Percentiles rank a stretch among this genome's conserved stretches.
phyloP scores from a whole-genome alignment of 352 stramenopile genomes.

The Pythium insidiosum region DNA sequence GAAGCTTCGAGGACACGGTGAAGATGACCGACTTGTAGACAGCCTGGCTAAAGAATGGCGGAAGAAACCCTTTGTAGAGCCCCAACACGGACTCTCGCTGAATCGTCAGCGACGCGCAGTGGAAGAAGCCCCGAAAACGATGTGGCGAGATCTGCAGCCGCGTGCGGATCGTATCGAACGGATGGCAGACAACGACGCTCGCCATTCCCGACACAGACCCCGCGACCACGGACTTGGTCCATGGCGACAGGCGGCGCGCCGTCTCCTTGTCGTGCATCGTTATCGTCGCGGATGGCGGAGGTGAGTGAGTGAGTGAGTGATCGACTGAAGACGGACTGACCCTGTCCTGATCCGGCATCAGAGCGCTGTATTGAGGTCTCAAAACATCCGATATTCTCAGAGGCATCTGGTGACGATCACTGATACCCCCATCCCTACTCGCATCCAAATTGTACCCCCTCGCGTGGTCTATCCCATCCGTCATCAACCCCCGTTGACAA shows the following conservation, averaged over 20 bases:
- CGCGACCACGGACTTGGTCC: constrained; percentile 60
- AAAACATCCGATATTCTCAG: no score
- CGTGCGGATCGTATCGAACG: constrained; percentile 83
- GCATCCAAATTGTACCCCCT: no score
- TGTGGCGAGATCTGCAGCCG: constrained; percentile 67
- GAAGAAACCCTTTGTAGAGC: constrained; percentile 81
- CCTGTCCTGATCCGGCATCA: no score
- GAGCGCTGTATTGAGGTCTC: no score
- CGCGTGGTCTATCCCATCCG: no score
- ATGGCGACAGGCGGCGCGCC: constrained; percentile 29
- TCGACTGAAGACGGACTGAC: no score
- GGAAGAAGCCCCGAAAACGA: constrained; percentile 49
- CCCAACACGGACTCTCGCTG: constrained; percentile 46
- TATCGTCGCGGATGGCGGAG: not conserved
- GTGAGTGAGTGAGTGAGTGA: no score
- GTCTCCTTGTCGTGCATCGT: not conserved
- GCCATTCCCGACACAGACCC: constrained; percentile 80
- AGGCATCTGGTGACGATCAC: no score
- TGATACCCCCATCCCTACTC: no score
- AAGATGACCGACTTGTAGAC: constrained; percentile 89
- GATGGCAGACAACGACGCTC: constrained; percentile 74
- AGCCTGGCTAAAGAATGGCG: constrained; percentile 81
- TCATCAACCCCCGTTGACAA: no score
- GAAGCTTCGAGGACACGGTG: constrained; percentile 54
- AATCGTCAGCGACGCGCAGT: constrained; percentile 57